Evolutionary conservation across 2,329 filamentous ascomycete species (phyloP), one percentile per base, ranked within the genome.

Genomic region (Colletotrichum trifolii): DNA sequence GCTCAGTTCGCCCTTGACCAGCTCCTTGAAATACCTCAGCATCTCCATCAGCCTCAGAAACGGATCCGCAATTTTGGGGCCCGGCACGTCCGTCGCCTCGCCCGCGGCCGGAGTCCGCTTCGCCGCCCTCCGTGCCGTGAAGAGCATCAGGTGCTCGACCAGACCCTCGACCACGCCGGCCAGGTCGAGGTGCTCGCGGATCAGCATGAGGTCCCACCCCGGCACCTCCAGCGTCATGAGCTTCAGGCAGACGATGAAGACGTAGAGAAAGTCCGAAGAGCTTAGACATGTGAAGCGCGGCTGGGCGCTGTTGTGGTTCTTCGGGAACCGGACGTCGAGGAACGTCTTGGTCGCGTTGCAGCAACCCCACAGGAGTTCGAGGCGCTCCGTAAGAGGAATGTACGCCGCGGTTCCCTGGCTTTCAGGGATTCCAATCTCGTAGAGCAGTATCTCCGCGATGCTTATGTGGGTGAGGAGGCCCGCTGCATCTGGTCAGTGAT

Each of bases 231-330:
- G 72, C 10, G 78, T 80, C 63, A 82, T 75, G n/a, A 86, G 76
- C 70, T 81, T 82, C 15, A 85, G 76, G 43, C 75, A 77, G 0
- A 77, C 79, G 67, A 85, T 76, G 68, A 84, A 77, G 36, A 78
- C 75, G 67, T 80, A 85, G 54, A 82, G 76, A 49, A 82, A 77
- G 69, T 85, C 83, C 25, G 81, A 83, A 8, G 79, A 77, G 12
- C 77, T 76, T 57, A 84, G 75, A 69, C 78, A 79, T 12, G 81
- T 72, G 60, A 80, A 82, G 12, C 74, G 76, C 17, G 81, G 82
- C 36, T 72, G 71, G 1, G 75, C 59, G 63, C 77, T 72, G 11
- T 12, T 13, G 52, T 55, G 49, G 12, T 60, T 39, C 6, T 35
- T 48, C 6, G 70, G 68, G 53, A 78, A 76, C n/a, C 77, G 78